Conservation (phyloP, 2,329 filamentous ascomycete genomes). For the Cryphonectria radicalis region DNA sequence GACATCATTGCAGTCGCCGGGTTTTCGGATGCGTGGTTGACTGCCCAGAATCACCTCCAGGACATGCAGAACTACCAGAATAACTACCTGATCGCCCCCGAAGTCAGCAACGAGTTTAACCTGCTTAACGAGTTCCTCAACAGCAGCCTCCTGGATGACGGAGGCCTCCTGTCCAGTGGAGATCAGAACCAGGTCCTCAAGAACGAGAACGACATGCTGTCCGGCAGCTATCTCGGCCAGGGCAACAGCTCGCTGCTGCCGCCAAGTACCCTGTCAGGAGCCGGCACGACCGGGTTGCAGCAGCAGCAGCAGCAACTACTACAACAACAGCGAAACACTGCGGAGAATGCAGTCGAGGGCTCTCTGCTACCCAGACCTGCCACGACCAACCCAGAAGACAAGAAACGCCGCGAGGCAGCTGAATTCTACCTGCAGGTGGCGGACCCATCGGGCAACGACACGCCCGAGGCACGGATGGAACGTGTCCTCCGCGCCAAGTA, state of each 20-base stretch:
- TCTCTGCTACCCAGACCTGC: conserved; percentile 64
- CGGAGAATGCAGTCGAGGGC: neutral
- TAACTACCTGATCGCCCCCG: conserved; percentile 90
- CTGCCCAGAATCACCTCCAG: conserved; percentile 80
- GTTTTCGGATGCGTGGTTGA: conserved; percentile 82
- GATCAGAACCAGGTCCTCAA: conserved; percentile 57
- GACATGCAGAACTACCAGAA: conserved; percentile 94
- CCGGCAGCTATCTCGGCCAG: conserved; percentile 50
- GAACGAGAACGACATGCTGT: conserved; percentile 51
- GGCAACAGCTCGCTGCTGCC: conserved; percentile 33
- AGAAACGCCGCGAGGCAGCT: conserved; percentile 53
- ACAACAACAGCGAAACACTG: conserved; percentile 46
- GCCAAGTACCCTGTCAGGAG: conserved; percentile 35
- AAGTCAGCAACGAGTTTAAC: conserved; percentile 96
- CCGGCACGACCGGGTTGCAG: conserved; percentile 36
- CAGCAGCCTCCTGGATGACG: conserved; percentile 86
- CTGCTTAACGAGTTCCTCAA: conserved; percentile 95
- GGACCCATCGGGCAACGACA: conserved; percentile 83
- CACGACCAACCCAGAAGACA: conserved; percentile 68
- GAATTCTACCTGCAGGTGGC: conserved; percentile 98
- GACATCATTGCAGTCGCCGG: conserved; percentile 63
- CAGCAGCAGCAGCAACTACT: conserved; percentile 41
- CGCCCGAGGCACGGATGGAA: conserved; percentile 93
- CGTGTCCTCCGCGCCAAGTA: conserved; percentile 94
- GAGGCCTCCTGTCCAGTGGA: conserved; percentile 66